phyloP scores from a whole-genome alignment of 2,329 filamentous ascomycete genomes.

The Aspergillus latus region DNA sequence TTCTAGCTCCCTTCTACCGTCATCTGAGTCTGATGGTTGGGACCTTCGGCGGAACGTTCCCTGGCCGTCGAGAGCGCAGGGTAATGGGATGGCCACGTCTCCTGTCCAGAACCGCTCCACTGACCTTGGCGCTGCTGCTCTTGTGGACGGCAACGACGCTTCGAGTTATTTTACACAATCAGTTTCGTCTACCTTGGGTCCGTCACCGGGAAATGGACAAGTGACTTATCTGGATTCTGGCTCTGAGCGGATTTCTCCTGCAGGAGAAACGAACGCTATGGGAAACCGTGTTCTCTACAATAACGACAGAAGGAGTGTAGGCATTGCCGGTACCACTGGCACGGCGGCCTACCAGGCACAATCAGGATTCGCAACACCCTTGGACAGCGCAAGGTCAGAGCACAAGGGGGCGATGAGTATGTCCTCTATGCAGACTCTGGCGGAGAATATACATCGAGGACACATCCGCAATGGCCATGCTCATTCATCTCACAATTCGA shows the following conservation, averaged over 20 bases:
- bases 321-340: constrained; percentile 33
- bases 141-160: constrained; percentile 47
- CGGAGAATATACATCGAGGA: constrained; percentile 29
- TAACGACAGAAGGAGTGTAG: constrained; percentile 37
- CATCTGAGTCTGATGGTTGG: constrained; percentile 62
- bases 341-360: constrained; percentile 34
- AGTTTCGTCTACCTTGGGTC: constrained; percentile 47
- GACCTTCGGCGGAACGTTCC: constrained; percentile 55
- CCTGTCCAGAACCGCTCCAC: constrained; percentile 57
- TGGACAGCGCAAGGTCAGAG: constrained; percentile 33
- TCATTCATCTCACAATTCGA: constrained; percentile 38
- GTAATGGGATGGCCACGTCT: constrained; percentile 54
- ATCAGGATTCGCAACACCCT: constrained; percentile 28
- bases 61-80: constrained; percentile 57
- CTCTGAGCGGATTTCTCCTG: constrained; percentile 35
- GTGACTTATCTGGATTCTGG: constrained; percentile 35
- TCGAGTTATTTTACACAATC: constrained; percentile 49
- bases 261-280: constrained; percentile 35
- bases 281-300: constrained; percentile 33
- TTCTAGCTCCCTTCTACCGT: constrained; percentile 66
- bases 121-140: constrained; percentile 38
- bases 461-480: constrained; percentile 29
- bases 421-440: constrained; percentile 26
- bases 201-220: constrained; percentile 26
- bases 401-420: constrained; percentile 32